Percentiles rank a stretch among this genome's conserved stretches.
Evolutionary conservation across 371 early-diverging fungal species (phyloP).

Genomic region (Basidiobolus meristosporus): DNA sequence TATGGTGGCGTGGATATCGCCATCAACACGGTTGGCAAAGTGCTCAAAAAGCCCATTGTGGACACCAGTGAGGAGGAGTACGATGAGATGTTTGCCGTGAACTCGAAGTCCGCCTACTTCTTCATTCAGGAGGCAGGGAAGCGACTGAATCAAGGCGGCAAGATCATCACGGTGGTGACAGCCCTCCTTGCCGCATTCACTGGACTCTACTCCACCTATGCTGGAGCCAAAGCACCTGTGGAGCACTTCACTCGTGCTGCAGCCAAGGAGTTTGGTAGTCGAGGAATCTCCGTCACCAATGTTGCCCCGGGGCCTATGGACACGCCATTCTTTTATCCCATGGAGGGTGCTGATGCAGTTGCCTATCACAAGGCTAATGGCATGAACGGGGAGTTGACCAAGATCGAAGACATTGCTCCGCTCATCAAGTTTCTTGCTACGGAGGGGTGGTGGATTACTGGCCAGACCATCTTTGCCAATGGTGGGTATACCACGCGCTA

Average conservation of each 20-base stretch:
- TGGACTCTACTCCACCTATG: constrained; percentile 11
- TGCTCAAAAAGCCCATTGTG: constrained; percentile 9
- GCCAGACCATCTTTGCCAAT: constrained; percentile 14
- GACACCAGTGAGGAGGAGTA: constrained; percentile 10
- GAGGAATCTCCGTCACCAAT: constrained; percentile 16
- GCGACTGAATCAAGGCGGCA: constrained; percentile 9
- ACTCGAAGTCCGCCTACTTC: too few relatives aligned
- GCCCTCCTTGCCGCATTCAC: constrained; percentile 10
- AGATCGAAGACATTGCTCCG: constrained; percentile 11
- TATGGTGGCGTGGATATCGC: constrained; percentile 30
- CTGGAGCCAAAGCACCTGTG: constrained; percentile 12
- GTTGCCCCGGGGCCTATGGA: constrained; percentile 17
- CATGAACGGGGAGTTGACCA: constrained; percentile 5
- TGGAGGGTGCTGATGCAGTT: constrained; percentile 9
- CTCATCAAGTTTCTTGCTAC: constrained; percentile 13
- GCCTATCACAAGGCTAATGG: too few relatives aligned
- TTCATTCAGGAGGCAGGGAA: constrained; percentile 11
- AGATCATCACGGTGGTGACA: constrained; percentile 13
- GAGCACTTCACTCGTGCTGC: constrained; percentile 14
- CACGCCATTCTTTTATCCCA: constrained; percentile 13
- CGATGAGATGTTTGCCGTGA: too few relatives aligned
- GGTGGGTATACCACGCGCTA: too few relatives aligned
- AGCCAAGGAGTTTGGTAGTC: constrained; percentile 10
- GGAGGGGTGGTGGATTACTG: constrained; percentile 10
- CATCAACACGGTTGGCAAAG: constrained; percentile 26